Base-by-base conservation (phyloP, 2,329 filamentous ascomycete species). In the Xylariaceae sp. region DNA sequence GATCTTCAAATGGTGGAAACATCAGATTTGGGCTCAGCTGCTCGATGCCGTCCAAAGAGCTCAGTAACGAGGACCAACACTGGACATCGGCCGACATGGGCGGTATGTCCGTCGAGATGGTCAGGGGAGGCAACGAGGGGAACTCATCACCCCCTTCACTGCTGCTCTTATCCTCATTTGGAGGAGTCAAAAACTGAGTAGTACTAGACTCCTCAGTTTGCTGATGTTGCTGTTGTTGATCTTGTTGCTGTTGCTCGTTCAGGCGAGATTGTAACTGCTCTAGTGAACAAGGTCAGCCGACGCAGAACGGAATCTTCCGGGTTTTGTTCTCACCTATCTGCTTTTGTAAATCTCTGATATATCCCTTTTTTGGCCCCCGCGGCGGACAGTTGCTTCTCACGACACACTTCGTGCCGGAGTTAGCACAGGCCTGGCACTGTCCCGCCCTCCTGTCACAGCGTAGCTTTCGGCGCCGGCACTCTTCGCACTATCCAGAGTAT, bases 331-430 rank as follows among this genome's bases (percentile, higher is more conserved):
- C 42, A 57, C 55, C 55, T 7, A 57, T 47, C 34, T 51, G 35
- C 2, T 31, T 47, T 29, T 54, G 51, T 40, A 57, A 44, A n/a
- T 47, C 39, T 32, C 50, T 40, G 26, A 57, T 39, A 44, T 57
- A 54, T n/a, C 55, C 55, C 43, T 57, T 57, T 27, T 57, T 57
- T 3, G 55, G 55, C 11, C 55, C 51, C 34, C 51, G 30, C 3
- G 41, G 51, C 9, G 55, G 51, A 30, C 34, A 41, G 27, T 26
- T 54, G 41, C 41, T 45, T 48, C 47, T 51, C 35, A 57, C 46
- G 32, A 57, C 27, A 42, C 55, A 57, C 34, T 40, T 29, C n/a
- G 12, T 27, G 7, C 51, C 55, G 2, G 55, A 41, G 26, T 30
- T 51, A n/a, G 51, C 55, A 39, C 55, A 57, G 2, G 27, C 12